Evolutionary conservation across 768 basidiomycete species (phyloP), one percentile per base, ranked within the genome.

Genomic region (Lactarius trivialis): DNA sequence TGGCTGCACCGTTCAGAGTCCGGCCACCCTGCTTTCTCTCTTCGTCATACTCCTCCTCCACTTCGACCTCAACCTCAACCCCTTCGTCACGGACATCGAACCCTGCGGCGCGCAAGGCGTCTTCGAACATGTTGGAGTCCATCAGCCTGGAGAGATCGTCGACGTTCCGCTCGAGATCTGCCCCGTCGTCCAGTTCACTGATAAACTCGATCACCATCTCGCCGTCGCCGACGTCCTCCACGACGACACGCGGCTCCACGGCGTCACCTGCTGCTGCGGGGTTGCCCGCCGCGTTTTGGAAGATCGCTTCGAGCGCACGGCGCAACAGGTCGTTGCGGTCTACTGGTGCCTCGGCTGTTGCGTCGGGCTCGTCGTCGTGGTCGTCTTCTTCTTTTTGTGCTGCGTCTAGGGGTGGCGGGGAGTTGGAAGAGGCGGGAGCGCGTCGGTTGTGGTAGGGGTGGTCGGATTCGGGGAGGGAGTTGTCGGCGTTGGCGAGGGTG

Each of bases 81-180:
- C 68, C 71, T 49, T 75, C 76, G 55, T 73, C 74, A 54, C 73
- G 75, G 65, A 82, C 74, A 64, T 85, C 79, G 66, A 76, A 77
- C 3, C 84, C 82, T 21, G 80, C 82, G 28, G 77, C 80, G 28
- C 80, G 80, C 48, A 89, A 70, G 41, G 78, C 76, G 15, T 82
- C 78, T 43, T 76, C 75, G 50, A 87, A 71, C 54, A 52, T 14
- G 39, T 56, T 30, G 15, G 55, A 67, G 66, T 75, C 73, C 70
- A 71, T 69, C 70, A 72, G 52, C 69, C 71, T 62, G 66, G 72
- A 61, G 68, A 71, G 60, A 64, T 68, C 70, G 15, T 70, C 70
- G 21, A 57, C 67, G 52, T 62, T 66, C n/a, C 55, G 61, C 24
- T 55, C 68, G 2, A 64, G 65, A 2, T 61, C 66, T 17, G 49